A percentile compares a stretch with the other conserved stretches of the same genome.
Evolutionary conservation across 2,329 filamentous ascomycete species (phyloP).

Genomic region (Fusarium praegraminearum): DNA sequence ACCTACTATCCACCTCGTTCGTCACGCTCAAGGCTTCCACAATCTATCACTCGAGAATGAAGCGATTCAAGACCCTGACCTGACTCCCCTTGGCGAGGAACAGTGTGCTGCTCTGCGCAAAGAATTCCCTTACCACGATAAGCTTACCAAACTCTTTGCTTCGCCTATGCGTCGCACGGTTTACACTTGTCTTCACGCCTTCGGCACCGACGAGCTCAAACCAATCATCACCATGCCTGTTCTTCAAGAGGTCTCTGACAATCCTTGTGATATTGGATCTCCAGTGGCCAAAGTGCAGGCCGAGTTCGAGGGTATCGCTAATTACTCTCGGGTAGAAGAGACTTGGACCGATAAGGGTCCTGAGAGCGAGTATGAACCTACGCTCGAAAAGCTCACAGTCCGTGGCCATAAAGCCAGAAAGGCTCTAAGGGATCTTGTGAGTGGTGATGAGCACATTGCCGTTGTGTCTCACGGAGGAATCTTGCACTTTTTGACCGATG

Average conservation of each 20-base stretch:
- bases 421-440: slow-evolving; percentile 64
- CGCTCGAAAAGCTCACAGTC: slow-evolving; percentile 65
- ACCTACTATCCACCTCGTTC: slow-evolving; percentile 73
- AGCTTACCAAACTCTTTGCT: slow-evolving; percentile 77
- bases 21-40: slow-evolving; percentile 84
- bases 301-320: slow-evolving; percentile 73
- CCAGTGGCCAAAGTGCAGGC: slow-evolving; percentile 63
- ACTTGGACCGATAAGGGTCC: slow-evolving; percentile 78
- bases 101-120: slow-evolving; percentile 76
- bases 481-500: slow-evolving; percentile 85
- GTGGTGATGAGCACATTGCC: slow-evolving; percentile 73
- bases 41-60: slow-evolving; percentile 80
- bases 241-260: slow-evolving; percentile 80
- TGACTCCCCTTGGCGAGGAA: slow-evolving; percentile 79
- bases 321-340: slow-evolving; percentile 70
- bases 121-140: slow-evolving; percentile 72
- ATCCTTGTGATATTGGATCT: slow-evolving; percentile 82
- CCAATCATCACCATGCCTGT: slow-evolving; percentile 76
- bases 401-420: slow-evolving; percentile 71
- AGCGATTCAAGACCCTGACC: slow-evolving; percentile 77
- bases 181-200: slow-evolving; percentile 79
- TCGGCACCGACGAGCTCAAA: slow-evolving; percentile 63
- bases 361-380: slow-evolving; percentile 60
- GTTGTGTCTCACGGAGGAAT: slow-evolving; percentile 87
- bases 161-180: slow-evolving; percentile 86